Evolutionary conservation across 1,139 yeast genomes (phyloP).

Genomic region (Saccharomyces uvarum): DNA sequence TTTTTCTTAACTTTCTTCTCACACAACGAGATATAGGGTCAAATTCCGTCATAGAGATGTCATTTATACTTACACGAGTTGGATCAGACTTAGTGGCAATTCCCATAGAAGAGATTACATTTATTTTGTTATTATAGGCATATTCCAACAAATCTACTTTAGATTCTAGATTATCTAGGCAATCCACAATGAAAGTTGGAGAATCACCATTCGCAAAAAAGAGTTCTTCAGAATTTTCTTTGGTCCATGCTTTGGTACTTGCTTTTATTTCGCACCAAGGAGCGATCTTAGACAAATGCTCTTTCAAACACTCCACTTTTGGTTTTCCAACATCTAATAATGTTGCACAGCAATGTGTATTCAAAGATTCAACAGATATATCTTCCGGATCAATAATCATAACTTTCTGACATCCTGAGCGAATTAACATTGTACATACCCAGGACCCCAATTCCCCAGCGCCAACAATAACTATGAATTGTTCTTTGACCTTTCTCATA

Average conservation of each 20-base stretch:
- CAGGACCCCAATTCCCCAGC: constrained; percentile 98
- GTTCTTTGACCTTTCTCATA: constrained; percentile 62
- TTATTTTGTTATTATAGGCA: constrained; percentile 52
- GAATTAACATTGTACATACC: constrained; percentile 85
- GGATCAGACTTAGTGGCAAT: constrained; percentile 92
- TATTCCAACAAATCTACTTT: constrained; percentile 80
- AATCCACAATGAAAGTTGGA: constrained; percentile 78
- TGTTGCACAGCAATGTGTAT: constrained; percentile 90
- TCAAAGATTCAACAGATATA: constrained; percentile 81
- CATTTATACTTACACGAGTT: constrained; percentile 72
- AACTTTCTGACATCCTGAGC: constrained; percentile 78
- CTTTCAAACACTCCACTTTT: constrained; percentile 71
- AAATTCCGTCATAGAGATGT: constrained; percentile 73
- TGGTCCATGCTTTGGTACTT: constrained; percentile 67
- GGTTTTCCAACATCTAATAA: constrained; percentile 83
- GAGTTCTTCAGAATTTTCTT: constrained; percentile 53
- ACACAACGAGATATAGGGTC: constrained; percentile 89
- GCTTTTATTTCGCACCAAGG: constrained; percentile 89
- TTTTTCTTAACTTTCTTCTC: constrained; percentile 69
- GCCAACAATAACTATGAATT: constrained; percentile 83
- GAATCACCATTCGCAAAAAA: constrained; percentile 42
- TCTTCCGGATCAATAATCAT: constrained; percentile 91
- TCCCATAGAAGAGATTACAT: constrained; percentile 84
- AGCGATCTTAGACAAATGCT: constrained; percentile 59
- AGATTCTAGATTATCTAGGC: constrained; percentile 92